Evolutionary conservation across 371 early-diverging fungal genomes (phyloP).

Genomic region (Saksenaea vasiformis): DNA sequence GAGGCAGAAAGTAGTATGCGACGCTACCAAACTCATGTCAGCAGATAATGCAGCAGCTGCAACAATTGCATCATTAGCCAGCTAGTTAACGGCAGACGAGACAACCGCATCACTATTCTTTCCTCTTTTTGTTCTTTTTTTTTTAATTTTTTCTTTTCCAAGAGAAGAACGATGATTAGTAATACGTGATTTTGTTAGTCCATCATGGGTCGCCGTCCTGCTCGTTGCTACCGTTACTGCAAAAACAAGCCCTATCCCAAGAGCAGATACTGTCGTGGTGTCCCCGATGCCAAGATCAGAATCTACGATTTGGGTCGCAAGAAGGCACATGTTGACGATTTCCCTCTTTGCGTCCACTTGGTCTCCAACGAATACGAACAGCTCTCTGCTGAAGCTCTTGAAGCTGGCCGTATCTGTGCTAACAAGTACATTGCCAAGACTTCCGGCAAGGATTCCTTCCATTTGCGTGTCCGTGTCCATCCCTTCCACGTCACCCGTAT

Average conservation of each 20-base stretch:
- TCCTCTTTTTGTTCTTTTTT: too few relatives aligned
- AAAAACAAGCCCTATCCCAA: slow-evolving; percentile 99
- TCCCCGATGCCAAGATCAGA: slow-evolving; percentile 98
- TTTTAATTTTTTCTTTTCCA: not conserved
- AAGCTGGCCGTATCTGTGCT: slow-evolving; percentile 99
- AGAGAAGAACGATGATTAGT: not conserved
- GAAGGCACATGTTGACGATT: slow-evolving; percentile 98
- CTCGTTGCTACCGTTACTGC: slow-evolving; percentile 99
- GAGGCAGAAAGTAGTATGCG: too few relatives aligned
- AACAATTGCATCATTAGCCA: too few relatives aligned
- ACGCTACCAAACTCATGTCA: too few relatives aligned
- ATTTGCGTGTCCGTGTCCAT: slow-evolving; percentile 99
- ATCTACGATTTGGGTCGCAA: slow-evolving; percentile 99
- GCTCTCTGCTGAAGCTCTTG: slow-evolving; percentile 98
- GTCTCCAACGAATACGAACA: slow-evolving; percentile 99
- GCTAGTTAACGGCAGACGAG: too few relatives aligned
- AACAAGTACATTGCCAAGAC: slow-evolving; percentile 99
- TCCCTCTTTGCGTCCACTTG: slow-evolving; percentile 97
- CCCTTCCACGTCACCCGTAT: slow-evolving; percentile 99
- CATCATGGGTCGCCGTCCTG: slow-evolving; percentile 98
- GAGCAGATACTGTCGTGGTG: slow-evolving; percentile 99
- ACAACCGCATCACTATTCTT: not conserved
- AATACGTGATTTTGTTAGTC: not conserved
- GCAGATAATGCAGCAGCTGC: too few relatives aligned
- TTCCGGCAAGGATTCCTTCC: slow-evolving; percentile 99